phyloP scores from a whole-genome alignment of 371 early-diverging fungal species.

The Funneliformis caledonium region DNA sequence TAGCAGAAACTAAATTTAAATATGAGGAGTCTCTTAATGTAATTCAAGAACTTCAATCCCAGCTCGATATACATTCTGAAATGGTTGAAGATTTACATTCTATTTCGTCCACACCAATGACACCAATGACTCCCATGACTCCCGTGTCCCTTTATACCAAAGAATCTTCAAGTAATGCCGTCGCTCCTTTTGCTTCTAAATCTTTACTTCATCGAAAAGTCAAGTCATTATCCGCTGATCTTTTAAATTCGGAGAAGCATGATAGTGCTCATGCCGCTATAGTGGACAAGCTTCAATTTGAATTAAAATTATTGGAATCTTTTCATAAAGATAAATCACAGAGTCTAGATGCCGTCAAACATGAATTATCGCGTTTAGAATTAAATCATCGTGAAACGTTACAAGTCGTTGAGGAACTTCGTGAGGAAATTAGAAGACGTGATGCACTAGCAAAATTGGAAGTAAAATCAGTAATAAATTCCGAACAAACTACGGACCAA shows the following conservation, averaged over 20 bases:
- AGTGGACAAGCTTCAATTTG: constrained; percentile 34
- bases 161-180: neutral
- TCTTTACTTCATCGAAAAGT: constrained; percentile 9
- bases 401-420: constrained; percentile 36
- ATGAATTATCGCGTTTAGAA: constrained; percentile 27
- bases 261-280: constrained; percentile 7
- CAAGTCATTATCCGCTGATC: constrained; percentile 18
- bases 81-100: neutral
- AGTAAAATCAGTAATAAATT: constrained; percentile 22
- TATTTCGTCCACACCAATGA: neutral
- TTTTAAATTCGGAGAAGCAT: neutral
- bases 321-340: constrained; percentile 35
- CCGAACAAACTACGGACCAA: neutral
- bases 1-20: constrained; percentile 23
- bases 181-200: neutral
- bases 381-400: constrained; percentile 30
- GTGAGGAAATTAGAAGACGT: constrained; percentile 35
- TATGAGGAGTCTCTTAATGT: constrained; percentile 15
- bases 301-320: constrained; percentile 14
- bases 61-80: neutral
- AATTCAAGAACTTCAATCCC: constrained; percentile 10
- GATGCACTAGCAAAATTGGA: constrained; percentile 16
- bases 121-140: constrained; percentile 13
- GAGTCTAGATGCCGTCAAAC: constrained; percentile 24
- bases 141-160: neutral